Percentiles rank a stretch among this genome's conserved stretches.
Evolutionary conservation across 257 asterid species (phyloP).

Genomic region (Ajuga chamaepitys): DNA sequence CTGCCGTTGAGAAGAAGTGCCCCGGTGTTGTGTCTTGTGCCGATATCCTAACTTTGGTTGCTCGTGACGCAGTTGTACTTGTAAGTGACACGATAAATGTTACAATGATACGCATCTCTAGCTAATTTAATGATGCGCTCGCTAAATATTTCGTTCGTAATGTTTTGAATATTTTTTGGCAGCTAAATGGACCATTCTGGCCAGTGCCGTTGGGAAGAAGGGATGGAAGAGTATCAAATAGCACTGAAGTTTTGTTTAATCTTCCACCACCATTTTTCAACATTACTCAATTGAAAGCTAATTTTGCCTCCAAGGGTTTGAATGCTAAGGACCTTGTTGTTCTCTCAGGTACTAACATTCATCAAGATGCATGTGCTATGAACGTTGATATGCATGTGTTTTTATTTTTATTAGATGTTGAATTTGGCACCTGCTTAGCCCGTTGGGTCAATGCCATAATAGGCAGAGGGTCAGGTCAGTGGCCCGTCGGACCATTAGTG

Average conservation of each 20-base stretch:
- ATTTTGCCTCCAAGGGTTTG: constrained; percentile 39
- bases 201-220: constrained; percentile 47
- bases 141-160: not conserved
- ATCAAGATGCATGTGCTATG: too few species aligned
- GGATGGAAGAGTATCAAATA: constrained; percentile 43
- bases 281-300: constrained; percentile 28
- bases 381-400: too few species aligned
- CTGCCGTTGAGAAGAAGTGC: constrained; percentile 44
- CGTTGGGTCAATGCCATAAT: too few species aligned
- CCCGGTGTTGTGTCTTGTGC: constrained; percentile 75
- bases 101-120: not conserved
- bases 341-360: constrained; percentile 35
- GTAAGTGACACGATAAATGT: constrained; percentile 5
- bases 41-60: constrained; percentile 55
- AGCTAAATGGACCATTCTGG: constrained; percentile 43
- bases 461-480: too few species aligned
- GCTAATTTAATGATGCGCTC: too few species aligned
- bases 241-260: constrained; percentile 19
- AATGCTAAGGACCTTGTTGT: constrained; percentile 47
- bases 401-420: too few species aligned
- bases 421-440: too few species aligned
- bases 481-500: too few species aligned
- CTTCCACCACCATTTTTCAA: constrained; percentile 43
- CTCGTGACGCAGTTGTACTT: constrained; percentile 35
- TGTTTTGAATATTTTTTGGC: not conserved